A percentile compares a stretch with the other conserved stretches of the same genome.
Evolutionary conservation across 179 eudicot species (phyloP).

Genomic region (Actinidia arguta): DNA sequence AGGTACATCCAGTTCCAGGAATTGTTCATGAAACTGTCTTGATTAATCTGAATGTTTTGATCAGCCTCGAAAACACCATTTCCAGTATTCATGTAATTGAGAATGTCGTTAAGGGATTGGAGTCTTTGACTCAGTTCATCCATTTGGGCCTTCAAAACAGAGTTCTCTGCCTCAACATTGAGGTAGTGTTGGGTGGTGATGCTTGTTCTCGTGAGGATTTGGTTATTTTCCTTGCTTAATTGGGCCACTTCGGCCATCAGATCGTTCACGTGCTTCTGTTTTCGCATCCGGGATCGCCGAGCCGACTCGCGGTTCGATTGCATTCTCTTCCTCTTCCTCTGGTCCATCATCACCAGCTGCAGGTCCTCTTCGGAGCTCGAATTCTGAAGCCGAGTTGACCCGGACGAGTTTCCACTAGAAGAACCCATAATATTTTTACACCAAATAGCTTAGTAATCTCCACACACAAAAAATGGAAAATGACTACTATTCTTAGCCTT

Average conservation of each 20-base stretch:
- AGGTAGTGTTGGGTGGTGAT: slow-evolving; percentile 19
- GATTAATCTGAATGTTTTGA: neutral
- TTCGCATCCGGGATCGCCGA: slow-evolving; percentile 31
- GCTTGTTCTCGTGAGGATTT: slow-evolving; percentile 12
- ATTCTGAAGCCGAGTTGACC: slow-evolving; percentile 23
- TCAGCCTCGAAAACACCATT: slow-evolving; percentile 11
- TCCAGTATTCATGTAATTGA: slow-evolving; percentile 7
- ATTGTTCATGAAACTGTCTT: slow-evolving; percentile 19
- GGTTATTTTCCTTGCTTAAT: slow-evolving; percentile 26
- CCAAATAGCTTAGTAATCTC: neutral
- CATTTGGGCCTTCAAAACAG: slow-evolving; percentile 30
- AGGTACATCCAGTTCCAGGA: slow-evolving; percentile 35
- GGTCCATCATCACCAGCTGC: slow-evolving; percentile 14
- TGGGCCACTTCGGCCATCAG: slow-evolving; percentile 13
- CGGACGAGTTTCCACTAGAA: slow-evolving; percentile 27
- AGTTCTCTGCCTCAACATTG: slow-evolving; percentile 25
- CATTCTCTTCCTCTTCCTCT: slow-evolving; percentile 38
- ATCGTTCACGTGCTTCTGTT: slow-evolving; percentile 35
- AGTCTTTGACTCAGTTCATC: slow-evolving; percentile 30
- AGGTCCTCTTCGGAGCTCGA: slow-evolving; percentile 21
- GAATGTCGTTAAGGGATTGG: slow-evolving; percentile 27
- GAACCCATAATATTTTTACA: slow-evolving; percentile 17
- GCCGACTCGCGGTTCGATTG: slow-evolving; percentile 38
- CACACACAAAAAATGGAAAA: neutral
- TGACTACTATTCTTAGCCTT: no score